Evolutionary conservation across 257 asterid species (phyloP).

Genomic region (Verbena officinalis): DNA sequence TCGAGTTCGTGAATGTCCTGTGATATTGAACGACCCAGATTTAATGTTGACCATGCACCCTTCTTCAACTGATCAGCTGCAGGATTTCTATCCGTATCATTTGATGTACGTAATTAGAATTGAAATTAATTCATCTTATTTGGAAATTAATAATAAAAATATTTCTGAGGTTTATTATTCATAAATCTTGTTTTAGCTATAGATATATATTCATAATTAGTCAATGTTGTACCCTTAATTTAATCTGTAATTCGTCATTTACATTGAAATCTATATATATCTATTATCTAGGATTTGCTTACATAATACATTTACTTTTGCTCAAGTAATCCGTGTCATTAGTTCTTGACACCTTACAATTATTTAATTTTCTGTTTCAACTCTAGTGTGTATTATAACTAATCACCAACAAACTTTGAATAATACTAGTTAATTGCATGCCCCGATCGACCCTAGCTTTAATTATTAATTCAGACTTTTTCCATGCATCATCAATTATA

Average conservation of each 20-base stretch:
- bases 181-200: too few species aligned
- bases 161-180: too few species aligned
- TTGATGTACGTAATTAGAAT: background rate
- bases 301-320: background rate
- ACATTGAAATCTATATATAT: conserved; percentile 28
- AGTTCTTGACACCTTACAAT: conserved; percentile 1
- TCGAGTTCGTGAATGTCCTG: too few species aligned
- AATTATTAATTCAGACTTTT: background rate
- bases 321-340: background rate
- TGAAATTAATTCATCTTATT: conserved; percentile 1
- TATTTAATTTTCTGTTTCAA: conserved; percentile 27
- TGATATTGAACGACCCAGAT: too few species aligned
- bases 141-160: too few species aligned
- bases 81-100: too few species aligned
- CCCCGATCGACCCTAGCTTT: too few species aligned
- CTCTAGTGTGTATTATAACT: conserved; percentile 17
- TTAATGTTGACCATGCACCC: too few species aligned
- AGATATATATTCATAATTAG: too few species aligned
- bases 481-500: background rate
- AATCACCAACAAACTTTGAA: conserved; percentile 38
- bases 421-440: too few species aligned
- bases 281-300: conserved; percentile 34
- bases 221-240: too few species aligned
- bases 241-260: conserved; percentile 24
- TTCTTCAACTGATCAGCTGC: too few species aligned